Percentiles rank a stretch among this genome's conserved stretches.
These are phyloP conservation scores for Cryptosporidium baileyi DNA, from an alignment of 169 alveolate genomes.

Conservation along the genomic window DNA sequence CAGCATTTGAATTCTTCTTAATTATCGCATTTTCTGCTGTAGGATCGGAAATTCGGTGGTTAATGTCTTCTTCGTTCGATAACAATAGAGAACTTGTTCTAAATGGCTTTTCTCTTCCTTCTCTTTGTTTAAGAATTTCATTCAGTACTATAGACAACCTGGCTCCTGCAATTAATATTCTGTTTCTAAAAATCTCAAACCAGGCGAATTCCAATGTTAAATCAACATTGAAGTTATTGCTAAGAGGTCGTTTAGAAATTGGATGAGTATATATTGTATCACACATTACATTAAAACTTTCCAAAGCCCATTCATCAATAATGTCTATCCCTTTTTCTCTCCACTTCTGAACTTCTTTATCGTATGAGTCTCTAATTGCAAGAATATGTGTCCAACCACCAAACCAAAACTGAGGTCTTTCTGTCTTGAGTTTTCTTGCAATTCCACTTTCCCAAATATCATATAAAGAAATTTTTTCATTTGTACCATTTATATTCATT, in stretches of 20 bases:
- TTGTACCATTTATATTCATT: conserved; percentile 42
- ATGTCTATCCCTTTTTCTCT: conserved; percentile 76
- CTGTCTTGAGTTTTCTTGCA: conserved; percentile 14
- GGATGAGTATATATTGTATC: conserved; percentile 71
- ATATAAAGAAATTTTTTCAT: conserved; percentile 14
- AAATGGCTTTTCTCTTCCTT: conserved; percentile 63
- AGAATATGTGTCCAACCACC: conserved; percentile 88
- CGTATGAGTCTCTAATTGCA: conserved; percentile 77
- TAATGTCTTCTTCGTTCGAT: conserved; percentile 37
- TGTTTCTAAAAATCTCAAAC: conserved; percentile 75
- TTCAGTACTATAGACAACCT: conserved; percentile 80
- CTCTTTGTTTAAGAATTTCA: conserved; percentile 73
- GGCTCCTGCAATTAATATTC: conserved; percentile 85
- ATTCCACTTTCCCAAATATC: conserved; percentile 70
- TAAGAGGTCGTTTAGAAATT: conserved; percentile 61
- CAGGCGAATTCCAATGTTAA: conserved; percentile 71
- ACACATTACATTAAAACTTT: conserved; percentile 77
- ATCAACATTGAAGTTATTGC: conserved; percentile 18
- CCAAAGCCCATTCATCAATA: conserved; percentile 82
- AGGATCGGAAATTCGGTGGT: background rate
- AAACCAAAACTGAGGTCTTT: conserved; percentile 79
- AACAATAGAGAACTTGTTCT: conserved; percentile 22
- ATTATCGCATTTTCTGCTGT: background rate
- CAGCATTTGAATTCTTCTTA: background rate
- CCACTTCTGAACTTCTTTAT: conserved; percentile 69